phyloP scores from a whole-genome alignment of 371 early-diverging fungal genomes.

The Actinomucor elegans region DNA sequence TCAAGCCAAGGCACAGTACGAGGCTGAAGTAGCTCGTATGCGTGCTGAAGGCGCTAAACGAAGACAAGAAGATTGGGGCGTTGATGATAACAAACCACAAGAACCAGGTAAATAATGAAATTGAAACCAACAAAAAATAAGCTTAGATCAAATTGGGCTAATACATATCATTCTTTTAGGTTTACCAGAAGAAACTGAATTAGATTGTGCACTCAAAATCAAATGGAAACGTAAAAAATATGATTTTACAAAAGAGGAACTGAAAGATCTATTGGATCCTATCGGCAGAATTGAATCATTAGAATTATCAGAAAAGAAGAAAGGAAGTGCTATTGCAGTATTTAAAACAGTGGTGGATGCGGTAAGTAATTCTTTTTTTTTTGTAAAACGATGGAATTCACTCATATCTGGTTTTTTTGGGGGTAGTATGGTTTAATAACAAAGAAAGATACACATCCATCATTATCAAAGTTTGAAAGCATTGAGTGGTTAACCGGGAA shows the following conservation, averaged over 20 bases:
- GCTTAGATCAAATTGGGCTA: too few species aligned
- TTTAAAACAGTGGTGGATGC: constrained; percentile 50
- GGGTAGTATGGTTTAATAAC: constrained; percentile 42
- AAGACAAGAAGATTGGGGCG: constrained; percentile 40
- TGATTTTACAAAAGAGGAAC: constrained; percentile 29
- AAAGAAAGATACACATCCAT: constrained; percentile 35
- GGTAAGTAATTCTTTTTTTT: constrained; percentile 24
- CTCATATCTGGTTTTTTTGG: too few species aligned
- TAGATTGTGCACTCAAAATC: constrained; percentile 43
- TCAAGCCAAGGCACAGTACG: constrained; percentile 43
- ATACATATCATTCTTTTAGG: too few species aligned
- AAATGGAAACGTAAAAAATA: constrained; percentile 50
- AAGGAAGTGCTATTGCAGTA: constrained; percentile 40
- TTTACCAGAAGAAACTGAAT: constrained; percentile 37
- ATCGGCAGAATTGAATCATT: constrained; percentile 40
- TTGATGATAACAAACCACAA: constrained; percentile 21
- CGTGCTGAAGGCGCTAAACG: constrained; percentile 43
- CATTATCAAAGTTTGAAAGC: constrained; percentile 34
- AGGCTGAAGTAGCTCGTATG: constrained; percentile 43
- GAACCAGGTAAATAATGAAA: constrained; percentile 29
- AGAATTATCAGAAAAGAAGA: constrained; percentile 37
- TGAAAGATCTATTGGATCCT: constrained; percentile 22
- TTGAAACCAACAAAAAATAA: too few species aligned
- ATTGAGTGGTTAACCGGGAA: constrained; percentile 46
- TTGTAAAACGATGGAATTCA: too few species aligned